A percentile compares a stretch with the other conserved stretches of the same genome.
Conservation (phyloP, 306 rosid species). For the Cucurbita pepo region DNA sequence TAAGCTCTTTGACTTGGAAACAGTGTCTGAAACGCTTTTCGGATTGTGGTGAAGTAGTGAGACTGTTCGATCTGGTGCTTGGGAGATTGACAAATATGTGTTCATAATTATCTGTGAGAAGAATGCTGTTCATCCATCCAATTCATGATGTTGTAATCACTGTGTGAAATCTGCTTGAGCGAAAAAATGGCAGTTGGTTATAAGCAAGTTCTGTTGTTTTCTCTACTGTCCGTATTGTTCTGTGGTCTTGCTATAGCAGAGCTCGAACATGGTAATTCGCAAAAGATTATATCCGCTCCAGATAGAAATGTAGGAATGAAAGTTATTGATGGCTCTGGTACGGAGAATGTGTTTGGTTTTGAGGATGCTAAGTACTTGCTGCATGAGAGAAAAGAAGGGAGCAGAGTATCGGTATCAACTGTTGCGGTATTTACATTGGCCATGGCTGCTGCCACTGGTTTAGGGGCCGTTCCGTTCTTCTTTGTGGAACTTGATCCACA, state of each 20-base stretch:
- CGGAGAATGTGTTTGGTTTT: conserved; percentile 31
- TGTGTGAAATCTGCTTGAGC: not conserved
- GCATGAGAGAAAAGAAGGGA: conserved; percentile 45
- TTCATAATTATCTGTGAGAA: conserved; percentile 3
- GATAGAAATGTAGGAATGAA: conserved; percentile 49
- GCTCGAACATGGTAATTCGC: conserved; percentile 29
- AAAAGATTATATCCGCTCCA: conserved; percentile 49
- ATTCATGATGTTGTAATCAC: not conserved
- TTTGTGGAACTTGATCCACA: conserved; percentile 95
- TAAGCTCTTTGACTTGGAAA: conserved; percentile 7
- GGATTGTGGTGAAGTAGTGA: conserved; percentile 16
- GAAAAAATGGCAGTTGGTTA: conserved; percentile 22
- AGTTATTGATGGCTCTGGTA: conserved; percentile 75
- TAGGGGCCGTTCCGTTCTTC: conserved; percentile 97
- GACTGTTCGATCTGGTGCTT: not conserved
- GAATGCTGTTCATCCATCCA: conserved; percentile 17
- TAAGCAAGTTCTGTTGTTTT: conserved; percentile 17
- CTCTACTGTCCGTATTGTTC: conserved; percentile 21
- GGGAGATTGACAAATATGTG: not conserved
- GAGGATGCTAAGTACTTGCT: conserved; percentile 23
- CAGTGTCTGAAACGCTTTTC: not conserved
- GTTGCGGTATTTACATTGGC: conserved; percentile 85
- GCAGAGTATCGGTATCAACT: conserved; percentile 77
- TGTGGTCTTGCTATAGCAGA: conserved; percentile 31
- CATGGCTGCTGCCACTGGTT: conserved; percentile 98